phyloP scores from a whole-genome alignment of 192 early-diverging fungal species.

The Entophlyctis helioformis region DNA sequence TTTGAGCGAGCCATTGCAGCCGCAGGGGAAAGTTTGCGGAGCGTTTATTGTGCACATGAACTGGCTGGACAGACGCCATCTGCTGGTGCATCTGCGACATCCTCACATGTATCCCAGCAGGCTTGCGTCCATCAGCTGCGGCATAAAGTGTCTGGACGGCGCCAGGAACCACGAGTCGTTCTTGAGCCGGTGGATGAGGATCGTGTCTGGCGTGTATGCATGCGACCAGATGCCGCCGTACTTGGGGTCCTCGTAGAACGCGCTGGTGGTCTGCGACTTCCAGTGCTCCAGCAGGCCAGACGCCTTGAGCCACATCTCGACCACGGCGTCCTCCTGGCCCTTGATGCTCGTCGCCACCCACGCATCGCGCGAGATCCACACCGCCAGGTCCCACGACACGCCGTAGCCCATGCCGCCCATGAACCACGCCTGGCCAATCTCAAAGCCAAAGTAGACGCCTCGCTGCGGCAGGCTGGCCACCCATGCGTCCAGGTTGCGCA shows the following conservation, averaged over 20 bases:
- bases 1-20: too few species aligned
- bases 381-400: conserved; percentile 16
- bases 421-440: conserved; percentile 3
- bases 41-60: too few species aligned
- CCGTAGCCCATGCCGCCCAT: conserved; percentile 19
- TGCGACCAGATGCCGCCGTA: conserved; percentile 6
- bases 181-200: conserved; percentile 12
- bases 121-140: too few species aligned
- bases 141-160: conserved; percentile 5
- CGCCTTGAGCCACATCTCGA: conserved; percentile 6
- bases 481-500: conserved; percentile 12
- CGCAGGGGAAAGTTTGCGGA: too few species aligned
- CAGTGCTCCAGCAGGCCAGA: conserved; percentile 5
- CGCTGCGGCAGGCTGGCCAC: neutral
- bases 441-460: conserved; percentile 11
- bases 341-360: conserved; percentile 1
- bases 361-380: conserved; percentile 4
- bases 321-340: conserved; percentile 13
- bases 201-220: conserved; percentile 11
- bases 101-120: too few species aligned
- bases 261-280: conserved; percentile 4
- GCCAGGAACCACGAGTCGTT: conserved; percentile 7
- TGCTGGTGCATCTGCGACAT: too few species aligned
- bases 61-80: too few species aligned
- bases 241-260: conserved; percentile 12